These are phyloP conservation scores for Saitoella complicata DNA, from an alignment of 805 yeast species.

Conservation along the genomic window DNA sequence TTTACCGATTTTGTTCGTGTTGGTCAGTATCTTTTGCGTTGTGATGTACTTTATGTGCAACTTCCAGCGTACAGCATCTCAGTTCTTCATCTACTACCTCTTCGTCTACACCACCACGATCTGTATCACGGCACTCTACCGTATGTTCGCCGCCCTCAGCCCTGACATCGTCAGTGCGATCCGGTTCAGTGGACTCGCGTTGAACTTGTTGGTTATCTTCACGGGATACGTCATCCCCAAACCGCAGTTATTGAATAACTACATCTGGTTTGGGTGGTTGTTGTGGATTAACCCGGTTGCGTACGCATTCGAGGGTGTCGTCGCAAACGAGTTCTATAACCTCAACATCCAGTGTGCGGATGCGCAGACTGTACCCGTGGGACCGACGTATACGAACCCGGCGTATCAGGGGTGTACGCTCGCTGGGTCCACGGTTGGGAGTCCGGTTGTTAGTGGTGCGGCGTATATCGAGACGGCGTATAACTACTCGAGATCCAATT, in stretches of 20 bases:
- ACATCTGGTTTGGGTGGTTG: conserved; percentile 59
- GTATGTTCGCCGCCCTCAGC: conserved; percentile 19
- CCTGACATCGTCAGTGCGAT: conserved; percentile 30
- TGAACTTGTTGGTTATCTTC: conserved; percentile 33
- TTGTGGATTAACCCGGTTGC: conserved; percentile 40
- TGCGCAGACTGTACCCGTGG: conserved; percentile 38
- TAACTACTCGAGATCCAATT: conserved; percentile 38
- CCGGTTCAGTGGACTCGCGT: conserved; percentile 26
- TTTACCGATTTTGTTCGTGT: conserved; percentile 33
- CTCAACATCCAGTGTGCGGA: conserved; percentile 36
- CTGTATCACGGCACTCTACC: conserved; percentile 39
- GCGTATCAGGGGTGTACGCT: conserved; percentile 34
- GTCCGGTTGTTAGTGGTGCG: conserved; percentile 38
- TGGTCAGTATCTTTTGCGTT: conserved; percentile 32
- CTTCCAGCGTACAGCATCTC: conserved; percentile 36
- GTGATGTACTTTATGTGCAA: conserved; percentile 38
- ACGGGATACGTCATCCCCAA: conserved; percentile 42
- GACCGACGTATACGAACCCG: conserved; percentile 31
- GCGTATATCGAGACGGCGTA: conserved; percentile 40
- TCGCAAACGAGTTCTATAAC: conserved; percentile 50
- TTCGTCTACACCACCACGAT: conserved; percentile 30
- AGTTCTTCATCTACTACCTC: conserved; percentile 34
- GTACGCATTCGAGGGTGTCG: conserved; percentile 45
- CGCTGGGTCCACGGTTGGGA: conserved; percentile 36
- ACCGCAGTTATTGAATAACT: conserved; percentile 35